A percentile compares a stretch with the other conserved stretches of the same genome.
phyloP scores from a whole-genome alignment of 2,329 filamentous ascomycete genomes.

The Calonectria hawksworthii region DNA sequence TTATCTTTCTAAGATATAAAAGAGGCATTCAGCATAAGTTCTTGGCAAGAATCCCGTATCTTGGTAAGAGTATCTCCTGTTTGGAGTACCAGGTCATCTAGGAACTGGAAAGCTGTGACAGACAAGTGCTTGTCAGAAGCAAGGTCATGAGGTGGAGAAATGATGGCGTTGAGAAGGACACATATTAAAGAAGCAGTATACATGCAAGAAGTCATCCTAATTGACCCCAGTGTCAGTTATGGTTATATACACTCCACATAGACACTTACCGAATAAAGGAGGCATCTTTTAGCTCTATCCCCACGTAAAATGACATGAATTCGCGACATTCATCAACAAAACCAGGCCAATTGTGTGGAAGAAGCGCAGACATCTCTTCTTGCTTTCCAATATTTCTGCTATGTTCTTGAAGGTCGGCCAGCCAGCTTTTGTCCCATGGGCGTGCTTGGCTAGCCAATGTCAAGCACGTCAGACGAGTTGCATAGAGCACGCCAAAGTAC shows the following conservation, averaged over 20 bases:
- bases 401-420: background rate
- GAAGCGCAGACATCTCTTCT: background rate
- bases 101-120: background rate
- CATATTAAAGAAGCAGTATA: constrained; percentile 7
- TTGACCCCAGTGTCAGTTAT: background rate
- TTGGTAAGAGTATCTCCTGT: background rate
- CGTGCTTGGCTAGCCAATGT: background rate
- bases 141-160: background rate
- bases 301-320: constrained; percentile 17
- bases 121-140: background rate
- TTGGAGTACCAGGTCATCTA: constrained; percentile 8
- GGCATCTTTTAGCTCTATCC: background rate
- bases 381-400: background rate
- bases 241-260: background rate
- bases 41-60: background rate
- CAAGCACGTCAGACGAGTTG: constrained; percentile 11
- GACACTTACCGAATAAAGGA: constrained; percentile 10
- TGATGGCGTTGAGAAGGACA: constrained; percentile 1
- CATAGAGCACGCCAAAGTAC: constrained; percentile 25
- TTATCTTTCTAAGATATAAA: background rate
- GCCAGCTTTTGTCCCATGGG: constrained; percentile 5
- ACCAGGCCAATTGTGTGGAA: constrained; percentile 18
- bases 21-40: background rate
- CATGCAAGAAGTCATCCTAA: constrained; percentile 19
- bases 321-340: constrained; percentile 24